A percentile compares a stretch with the other conserved stretches of the same genome.
These are phyloP conservation scores for Leishmania martiniquensis DNA, from an alignment of 208 protist species.

Conservation along the genomic window DNA sequence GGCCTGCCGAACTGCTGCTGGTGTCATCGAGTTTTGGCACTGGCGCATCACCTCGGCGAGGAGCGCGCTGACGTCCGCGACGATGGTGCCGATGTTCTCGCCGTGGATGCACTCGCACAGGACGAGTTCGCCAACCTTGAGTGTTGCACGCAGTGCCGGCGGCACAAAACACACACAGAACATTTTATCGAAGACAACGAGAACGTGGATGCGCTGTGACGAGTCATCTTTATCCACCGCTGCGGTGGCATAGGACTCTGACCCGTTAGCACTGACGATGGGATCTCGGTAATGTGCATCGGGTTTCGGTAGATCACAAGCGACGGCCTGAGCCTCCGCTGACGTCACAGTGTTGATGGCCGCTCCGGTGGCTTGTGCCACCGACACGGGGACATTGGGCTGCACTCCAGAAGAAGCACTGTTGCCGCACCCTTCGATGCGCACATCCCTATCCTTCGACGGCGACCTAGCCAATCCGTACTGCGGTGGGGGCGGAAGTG, in stretches of 20 bases:
- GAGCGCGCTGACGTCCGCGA: constrained; percentile 51
- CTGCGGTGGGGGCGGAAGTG: background rate
- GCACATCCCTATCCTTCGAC: background rate
- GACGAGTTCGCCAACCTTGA: constrained; percentile 69
- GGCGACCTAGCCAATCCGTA: background rate
- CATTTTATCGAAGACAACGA: constrained; percentile 62
- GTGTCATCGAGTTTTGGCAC: background rate
- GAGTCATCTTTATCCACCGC: background rate
- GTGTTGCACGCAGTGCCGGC: constrained; percentile 22
- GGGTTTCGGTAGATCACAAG: background rate
- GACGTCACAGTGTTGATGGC: background rate
- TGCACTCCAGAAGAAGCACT: constrained; percentile 6
- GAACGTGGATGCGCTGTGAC: constrained; percentile 34
- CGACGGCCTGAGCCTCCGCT: background rate
- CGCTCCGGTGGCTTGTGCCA: background rate
- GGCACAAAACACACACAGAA: constrained; percentile 77
- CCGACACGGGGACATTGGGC: background rate
- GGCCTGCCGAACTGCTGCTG: background rate
- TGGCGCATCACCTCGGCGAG: constrained; percentile 22
- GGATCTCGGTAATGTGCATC: background rate
- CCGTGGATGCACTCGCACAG: constrained; percentile 58
- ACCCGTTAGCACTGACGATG: background rate
- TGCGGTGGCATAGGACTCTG: background rate
- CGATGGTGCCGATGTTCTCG: constrained; percentile 53
- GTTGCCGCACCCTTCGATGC: constrained; percentile 6